Conservation (phyloP, 164 flowering plant genomes). For the Stephania cephalantha region DNA sequence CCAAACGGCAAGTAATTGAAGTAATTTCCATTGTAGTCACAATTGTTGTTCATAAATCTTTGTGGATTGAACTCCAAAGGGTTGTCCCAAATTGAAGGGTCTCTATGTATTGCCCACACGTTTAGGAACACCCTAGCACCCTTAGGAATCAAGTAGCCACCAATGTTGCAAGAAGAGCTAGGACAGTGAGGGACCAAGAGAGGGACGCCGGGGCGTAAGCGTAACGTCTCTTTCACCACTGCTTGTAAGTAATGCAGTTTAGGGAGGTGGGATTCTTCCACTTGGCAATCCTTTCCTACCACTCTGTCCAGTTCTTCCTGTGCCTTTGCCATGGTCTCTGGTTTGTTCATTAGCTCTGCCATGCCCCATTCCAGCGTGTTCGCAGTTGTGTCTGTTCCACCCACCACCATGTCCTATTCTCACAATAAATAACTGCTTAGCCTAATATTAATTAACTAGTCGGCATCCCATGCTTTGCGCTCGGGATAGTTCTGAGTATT, state of each 20-base stretch:
- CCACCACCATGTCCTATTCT: slow-evolving; percentile 6
- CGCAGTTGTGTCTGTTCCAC: slow-evolving; percentile 8
- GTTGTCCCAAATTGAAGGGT: slow-evolving; percentile 12
- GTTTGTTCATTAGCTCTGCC: slow-evolving; percentile 4
- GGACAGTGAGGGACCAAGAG: slow-evolving; percentile 14
- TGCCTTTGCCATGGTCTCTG: background rate
- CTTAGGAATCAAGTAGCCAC: slow-evolving; percentile 10
- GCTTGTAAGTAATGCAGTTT: slow-evolving; percentile 30
- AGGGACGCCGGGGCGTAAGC: slow-evolving; percentile 26
- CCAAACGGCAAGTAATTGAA: too few species aligned
- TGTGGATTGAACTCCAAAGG: slow-evolving; percentile 8
- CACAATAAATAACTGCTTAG: background rate
- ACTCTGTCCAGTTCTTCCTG: slow-evolving; percentile 6
- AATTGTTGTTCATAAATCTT: slow-evolving; percentile 7
- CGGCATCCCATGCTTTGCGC: too few species aligned
- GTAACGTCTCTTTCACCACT: slow-evolving; percentile 31
- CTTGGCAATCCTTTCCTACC: slow-evolving; percentile 4
- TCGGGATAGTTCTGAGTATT: too few species aligned
- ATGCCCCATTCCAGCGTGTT: slow-evolving; percentile 7
- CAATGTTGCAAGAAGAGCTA: slow-evolving; percentile 3
- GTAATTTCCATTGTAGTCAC: too few species aligned
- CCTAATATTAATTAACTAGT: background rate
- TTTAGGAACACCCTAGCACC: slow-evolving; percentile 12
- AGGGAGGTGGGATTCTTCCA: slow-evolving; percentile 15
- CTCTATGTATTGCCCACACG: slow-evolving; percentile 22